Base-by-base conservation (phyloP, 2,329 filamentous ascomycete genomes). In the Fonsecaea nubica region DNA sequence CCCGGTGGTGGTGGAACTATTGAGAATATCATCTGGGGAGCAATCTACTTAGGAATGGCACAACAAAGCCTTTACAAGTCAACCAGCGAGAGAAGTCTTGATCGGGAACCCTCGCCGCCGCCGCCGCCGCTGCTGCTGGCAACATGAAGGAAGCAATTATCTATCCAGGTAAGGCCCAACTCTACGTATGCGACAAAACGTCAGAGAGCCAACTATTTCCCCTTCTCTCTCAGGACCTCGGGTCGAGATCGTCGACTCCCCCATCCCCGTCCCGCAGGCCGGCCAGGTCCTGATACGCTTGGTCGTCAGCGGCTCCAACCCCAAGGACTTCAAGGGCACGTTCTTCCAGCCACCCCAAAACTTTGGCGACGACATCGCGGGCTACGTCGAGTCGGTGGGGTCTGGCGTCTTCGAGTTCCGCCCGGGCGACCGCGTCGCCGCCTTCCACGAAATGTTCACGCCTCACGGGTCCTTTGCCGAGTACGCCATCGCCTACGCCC, bases 401-500 rank as follows among this genome's bases (percentile, higher is more conserved):
- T 73, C 78, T 3, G 78, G 80, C 32, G 85, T 87, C 1, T 79
- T 77, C 18, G 83, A 84, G 56, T 87, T 88, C 78, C 81, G 81
- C 70, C 76, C 78, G 1, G 86, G 86, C 18, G 85, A 88, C 69
- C 80, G 84, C 4, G 86, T 88, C 1, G 83, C 76, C 0, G 78
- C 77, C 0, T 79, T 81, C 67, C 80, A 82, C 57, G 75, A 84
- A 72, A 86, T 87, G 81, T 71, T 77, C 57, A 77, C 77, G 0
- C 78, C 81, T 0, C 76, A 79, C n/a, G 86, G 86, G 2, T 81
- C 78, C 36, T 88, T 82, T 68, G 86, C 84, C 1, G 85, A 88
- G 67, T 88, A 87, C 72, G 84, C 84, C 0, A 73, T 87, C 5
- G 81, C 81, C 1, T 82, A 78, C 79, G 78, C 78, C 35, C 78